Evolutionary conservation across 257 asterid species (phyloP).

Genomic region (Solanum habrochaites): DNA sequence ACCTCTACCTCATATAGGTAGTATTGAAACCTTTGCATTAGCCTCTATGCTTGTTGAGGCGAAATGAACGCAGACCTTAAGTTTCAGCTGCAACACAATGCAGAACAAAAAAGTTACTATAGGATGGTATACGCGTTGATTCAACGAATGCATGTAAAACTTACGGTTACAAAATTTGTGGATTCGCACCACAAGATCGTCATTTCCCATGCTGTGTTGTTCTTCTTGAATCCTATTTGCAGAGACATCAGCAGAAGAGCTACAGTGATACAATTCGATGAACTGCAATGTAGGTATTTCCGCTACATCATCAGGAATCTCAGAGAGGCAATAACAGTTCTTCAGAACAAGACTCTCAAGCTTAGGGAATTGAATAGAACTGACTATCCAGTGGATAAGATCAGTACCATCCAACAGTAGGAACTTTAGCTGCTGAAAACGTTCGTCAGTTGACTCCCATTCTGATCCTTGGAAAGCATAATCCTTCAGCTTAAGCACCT

Average conservation of each 20-base stretch:
- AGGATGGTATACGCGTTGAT: background rate
- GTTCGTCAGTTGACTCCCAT: background rate
- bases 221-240: background rate
- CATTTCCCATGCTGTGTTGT: background rate
- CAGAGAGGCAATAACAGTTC: background rate
- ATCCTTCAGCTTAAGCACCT: background rate
- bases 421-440: background rate
- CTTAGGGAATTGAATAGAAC: background rate
- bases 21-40: background rate
- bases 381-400: background rate
- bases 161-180: background rate
- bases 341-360: background rate
- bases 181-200: background rate
- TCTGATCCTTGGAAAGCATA: background rate
- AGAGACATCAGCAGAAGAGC: background rate
- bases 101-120: background rate
- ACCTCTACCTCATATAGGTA: background rate
- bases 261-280: background rate
- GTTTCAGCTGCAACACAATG: background rate
- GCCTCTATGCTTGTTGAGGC: background rate
- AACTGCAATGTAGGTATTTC: background rate
- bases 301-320: background rate
- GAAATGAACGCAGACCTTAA: background rate
- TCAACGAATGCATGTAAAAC: background rate
- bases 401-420: background rate